phyloP scores from a whole-genome alignment of 164 flowering plant species.

The Nelumbo lutea region DNA sequence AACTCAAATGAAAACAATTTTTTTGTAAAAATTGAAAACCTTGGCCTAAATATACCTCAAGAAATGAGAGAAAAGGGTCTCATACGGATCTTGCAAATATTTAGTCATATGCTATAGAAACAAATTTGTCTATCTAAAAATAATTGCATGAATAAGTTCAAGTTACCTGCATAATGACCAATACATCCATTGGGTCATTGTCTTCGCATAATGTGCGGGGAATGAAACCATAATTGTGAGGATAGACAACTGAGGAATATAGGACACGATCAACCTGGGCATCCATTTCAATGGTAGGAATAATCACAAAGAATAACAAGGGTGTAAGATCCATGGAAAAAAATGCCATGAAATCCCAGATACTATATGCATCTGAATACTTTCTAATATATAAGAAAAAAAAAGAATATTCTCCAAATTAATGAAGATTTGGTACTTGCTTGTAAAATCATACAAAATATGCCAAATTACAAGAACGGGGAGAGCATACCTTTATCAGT shows the following conservation, averaged over 20 bases:
- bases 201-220: constrained; percentile 65
- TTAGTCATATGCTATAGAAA: too few species aligned
- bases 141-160: not conserved
- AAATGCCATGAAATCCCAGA: not conserved
- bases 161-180: constrained; percentile 68
- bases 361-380: not conserved
- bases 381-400: not conserved
- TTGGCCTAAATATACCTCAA: too few species aligned
- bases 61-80: too few species aligned
- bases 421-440: not conserved
- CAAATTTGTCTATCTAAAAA: too few species aligned
- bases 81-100: too few species aligned
- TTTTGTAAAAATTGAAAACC: too few species aligned
- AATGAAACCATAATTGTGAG: constrained; percentile 31
- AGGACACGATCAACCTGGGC: constrained; percentile 64
- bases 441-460: not conserved
- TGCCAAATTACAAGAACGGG: not conserved
- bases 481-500: constrained; percentile 51
- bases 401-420: not conserved
- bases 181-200: constrained; percentile 70
- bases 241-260: constrained; percentile 73
- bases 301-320: not conserved
- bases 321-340: not conserved
- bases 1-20: too few species aligned
- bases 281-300: not conserved